A percentile compares a stretch with the other conserved stretches of the same genome.
phyloP scores from a whole-genome alignment of 2,329 filamentous ascomycete species.

The Verticillium isaacii region DNA sequence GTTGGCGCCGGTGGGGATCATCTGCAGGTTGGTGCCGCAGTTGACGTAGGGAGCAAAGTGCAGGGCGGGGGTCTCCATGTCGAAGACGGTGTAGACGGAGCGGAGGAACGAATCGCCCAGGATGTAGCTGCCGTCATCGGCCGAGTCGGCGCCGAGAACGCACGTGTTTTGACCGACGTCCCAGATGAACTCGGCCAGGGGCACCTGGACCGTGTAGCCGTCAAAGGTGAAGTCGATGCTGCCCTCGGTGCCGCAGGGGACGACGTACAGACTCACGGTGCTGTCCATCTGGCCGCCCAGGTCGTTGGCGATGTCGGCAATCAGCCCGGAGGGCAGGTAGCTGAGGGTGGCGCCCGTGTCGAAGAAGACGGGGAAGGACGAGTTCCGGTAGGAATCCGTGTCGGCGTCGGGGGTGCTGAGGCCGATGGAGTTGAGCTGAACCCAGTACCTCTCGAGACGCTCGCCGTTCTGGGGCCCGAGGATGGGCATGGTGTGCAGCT shows the following conservation, averaged over 20 bases:
- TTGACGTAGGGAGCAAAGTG: conserved; percentile 19
- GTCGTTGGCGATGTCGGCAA: conserved; percentile 36
- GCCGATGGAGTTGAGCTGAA: conserved; percentile 31
- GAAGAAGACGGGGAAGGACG: conserved; percentile 45
- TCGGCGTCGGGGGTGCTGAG: conserved; percentile 24
- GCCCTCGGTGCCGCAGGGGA: conserved; percentile 40
- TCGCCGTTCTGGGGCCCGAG: conserved; percentile 20
- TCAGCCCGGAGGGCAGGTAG: conserved; percentile 56
- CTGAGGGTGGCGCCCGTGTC: conserved; percentile 66
- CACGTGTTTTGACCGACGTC: conserved; percentile 26
- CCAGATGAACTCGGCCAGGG: conserved; percentile 42
- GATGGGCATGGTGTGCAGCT: conserved; percentile 22
- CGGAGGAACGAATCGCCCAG: conserved; percentile 41
- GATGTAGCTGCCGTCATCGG: conserved; percentile 24
- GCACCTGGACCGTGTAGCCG: conserved; percentile 36
- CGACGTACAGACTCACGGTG: conserved; percentile 38
- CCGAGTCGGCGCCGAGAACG: conserved; percentile 41
- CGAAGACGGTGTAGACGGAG: conserved; percentile 34
- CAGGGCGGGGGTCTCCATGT: conserved; percentile 19
- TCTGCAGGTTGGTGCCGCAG: conserved; percentile 18
- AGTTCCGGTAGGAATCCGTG: conserved; percentile 16
- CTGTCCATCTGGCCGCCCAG: conserved; percentile 39
- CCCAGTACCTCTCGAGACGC: conserved; percentile 33
- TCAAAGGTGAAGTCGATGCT: conserved; percentile 45
- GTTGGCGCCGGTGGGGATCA: conserved; percentile 17